phyloP scores from a whole-genome alignment of 176 grass and related monocot genomes.

The Paspalum notatum region DNA sequence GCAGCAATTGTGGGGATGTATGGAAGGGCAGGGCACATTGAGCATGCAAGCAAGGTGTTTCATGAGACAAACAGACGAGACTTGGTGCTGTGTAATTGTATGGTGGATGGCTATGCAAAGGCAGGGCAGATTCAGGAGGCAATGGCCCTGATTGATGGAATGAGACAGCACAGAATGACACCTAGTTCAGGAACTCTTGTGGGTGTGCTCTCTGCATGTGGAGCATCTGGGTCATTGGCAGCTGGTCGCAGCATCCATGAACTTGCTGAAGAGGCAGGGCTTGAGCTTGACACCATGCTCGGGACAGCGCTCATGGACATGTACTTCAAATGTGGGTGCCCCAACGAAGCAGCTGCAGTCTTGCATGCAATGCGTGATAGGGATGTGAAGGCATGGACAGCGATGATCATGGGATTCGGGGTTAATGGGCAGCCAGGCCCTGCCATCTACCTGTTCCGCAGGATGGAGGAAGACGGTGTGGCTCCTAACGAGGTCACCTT shows the following conservation, averaged over 20 bases:
- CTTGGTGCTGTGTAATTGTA: conserved; percentile 70
- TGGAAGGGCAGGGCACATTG: conserved; percentile 18
- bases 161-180: conserved; percentile 49
- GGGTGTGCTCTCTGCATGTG: conserved; percentile 59
- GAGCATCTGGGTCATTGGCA: conserved; percentile 35
- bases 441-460: conserved; percentile 41
- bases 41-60: conserved; percentile 49
- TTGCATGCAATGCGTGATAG: conserved; percentile 47
- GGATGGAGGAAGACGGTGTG: conserved; percentile 52
- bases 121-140: conserved; percentile 50
- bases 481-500: conserved; percentile 61
- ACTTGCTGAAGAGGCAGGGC: conserved; percentile 29
- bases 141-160: conserved; percentile 41
- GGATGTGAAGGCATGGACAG: conserved; percentile 71
- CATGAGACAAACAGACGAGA: conserved; percentile 38
- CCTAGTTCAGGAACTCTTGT: conserved; percentile 56
- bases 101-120: conserved; percentile 68
- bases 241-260: conserved; percentile 39
- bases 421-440: conserved; percentile 54
- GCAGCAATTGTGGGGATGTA: conserved; percentile 59
- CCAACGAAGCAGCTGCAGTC: conserved; percentile 32
- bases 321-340: conserved; percentile 62
- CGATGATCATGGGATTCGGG: conserved; percentile 60
- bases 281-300: conserved; percentile 43
- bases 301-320: conserved; percentile 67